Evolutionary conservation across 2,329 filamentous ascomycete genomes (phyloP).

Genomic region (Fusarium sp.): DNA sequence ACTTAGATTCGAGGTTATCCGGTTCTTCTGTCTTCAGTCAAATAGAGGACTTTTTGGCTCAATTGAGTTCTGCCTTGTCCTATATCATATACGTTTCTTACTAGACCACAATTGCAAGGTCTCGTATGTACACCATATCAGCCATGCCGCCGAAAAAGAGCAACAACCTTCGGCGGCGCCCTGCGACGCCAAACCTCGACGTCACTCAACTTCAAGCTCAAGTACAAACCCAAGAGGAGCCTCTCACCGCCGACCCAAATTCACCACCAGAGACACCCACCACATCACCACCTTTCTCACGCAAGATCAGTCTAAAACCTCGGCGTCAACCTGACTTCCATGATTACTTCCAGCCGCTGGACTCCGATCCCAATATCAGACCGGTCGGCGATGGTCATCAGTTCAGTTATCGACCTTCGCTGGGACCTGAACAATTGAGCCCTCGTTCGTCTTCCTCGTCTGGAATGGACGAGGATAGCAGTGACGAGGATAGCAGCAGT

Average conservation of each 20-base stretch:
- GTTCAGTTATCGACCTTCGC: constrained; percentile 55
- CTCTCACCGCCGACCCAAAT: constrained; percentile 54
- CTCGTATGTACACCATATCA: constrained; percentile 16
- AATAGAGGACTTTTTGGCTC: not conserved
- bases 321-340: constrained; percentile 50
- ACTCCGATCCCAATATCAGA: constrained; percentile 56
- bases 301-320: constrained; percentile 50
- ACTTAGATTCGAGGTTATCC: not conserved
- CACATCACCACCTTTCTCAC: constrained; percentile 51
- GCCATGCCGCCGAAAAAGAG: constrained; percentile 51
- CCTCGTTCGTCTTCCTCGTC: constrained; percentile 53
- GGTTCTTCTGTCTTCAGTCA: not conserved
- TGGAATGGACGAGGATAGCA: constrained; percentile 26
- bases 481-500: constrained; percentile 41
- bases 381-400: constrained; percentile 57
- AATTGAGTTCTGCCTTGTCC: constrained; percentile 12
- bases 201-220: constrained; percentile 39
- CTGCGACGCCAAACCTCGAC: constrained; percentile 58
- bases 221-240: constrained; percentile 41
- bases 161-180: constrained; percentile 49
- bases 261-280: constrained; percentile 63
- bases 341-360: constrained; percentile 47
- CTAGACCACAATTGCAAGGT: constrained; percentile 16
- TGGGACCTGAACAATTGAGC: constrained; percentile 52
- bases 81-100: constrained; percentile 45